Evolutionary conservation across 2,329 filamentous ascomycete species (phyloP), one percentile per base, ranked within the genome.

Genomic region (Oidium heveae): DNA sequence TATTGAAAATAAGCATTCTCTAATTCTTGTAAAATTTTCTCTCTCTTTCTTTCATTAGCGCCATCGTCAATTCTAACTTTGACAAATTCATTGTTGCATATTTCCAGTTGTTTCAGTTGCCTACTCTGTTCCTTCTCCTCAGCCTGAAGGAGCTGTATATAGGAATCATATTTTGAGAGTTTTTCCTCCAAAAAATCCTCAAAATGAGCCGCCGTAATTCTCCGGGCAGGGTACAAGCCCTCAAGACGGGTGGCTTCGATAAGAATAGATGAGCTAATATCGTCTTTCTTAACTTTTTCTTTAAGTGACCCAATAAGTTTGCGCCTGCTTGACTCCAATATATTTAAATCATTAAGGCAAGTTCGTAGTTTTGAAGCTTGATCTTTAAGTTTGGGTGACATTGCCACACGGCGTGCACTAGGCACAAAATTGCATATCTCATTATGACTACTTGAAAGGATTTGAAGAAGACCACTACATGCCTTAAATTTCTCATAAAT

Each of bases 1-100:
- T 96, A 96, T 68, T 89, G 93, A 67, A 87, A 80, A 65, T 94
- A 96, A 0, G 86, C 89, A 59, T 84, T 87, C 66, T 96, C 89
- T 10, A 98, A 72, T 58, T 76, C 79, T 67, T 98, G 91, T 52
- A 98, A 69, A 0, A 86, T 87, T 60, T 83, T 76, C 65, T 96
- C 89, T 15, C 91, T 79, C 63, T 94, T 87, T 32, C n/a, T 52
- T 57, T 74, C 75, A 1, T 74, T 76, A 6, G 76, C 77, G 0
- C 74, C 72, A 49, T 74, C 74, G 16, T 71, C 70, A 36, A 72
- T 72, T n/a, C 72, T 84, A 3, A 80, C 79, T 41, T 73, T 74
- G 54, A 85, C 76, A 61, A 96, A 95, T 18, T 82, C 80, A 15
- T 76, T 75, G 65, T 94, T 93, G 6, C 84, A 80, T 53, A 84